Base-by-base conservation (phyloP, 495 filamentous ascomycete species). In the Penicillium goetzii region DNA sequence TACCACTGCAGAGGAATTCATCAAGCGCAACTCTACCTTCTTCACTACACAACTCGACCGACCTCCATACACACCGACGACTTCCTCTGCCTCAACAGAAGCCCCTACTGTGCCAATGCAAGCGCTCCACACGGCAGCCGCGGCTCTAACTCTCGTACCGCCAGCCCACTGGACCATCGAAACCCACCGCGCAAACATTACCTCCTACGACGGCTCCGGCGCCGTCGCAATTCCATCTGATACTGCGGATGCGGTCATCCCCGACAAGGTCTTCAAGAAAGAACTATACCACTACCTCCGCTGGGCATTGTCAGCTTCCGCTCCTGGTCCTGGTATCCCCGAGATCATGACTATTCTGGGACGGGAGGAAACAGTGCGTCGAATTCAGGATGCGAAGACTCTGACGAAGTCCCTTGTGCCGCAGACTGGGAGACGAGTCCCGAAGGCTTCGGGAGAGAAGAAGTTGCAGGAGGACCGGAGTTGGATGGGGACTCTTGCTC, bases 281-380 rank as follows among this genome's bases (percentile, higher is more conserved):
- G 72, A 74, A 50, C 65, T 80, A 7, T 83, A 87, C 66, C 76
- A 81, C 45, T 84, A 89, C 62, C 74, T 93, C 58, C 84, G 92
- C 52, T 90, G 91, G 86, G 87, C 87, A 1, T 54, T 94, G 33
- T 71, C 80, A 0, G 89, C 77, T 19, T 84, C 82, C 10, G 75
- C 76, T 11, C 75, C 83, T 4, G 92, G 92, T 0, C 88, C 89
- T 14, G 69, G 78, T 2, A 75, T 90, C 23, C 78, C 82, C 0
- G 74, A 82, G 32, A 85, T 80, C 17, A 86, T 96, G 84, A 72
- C 55, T 17, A 76, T 90, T 1, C 70, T 96, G 11, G 91, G 92
- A 0, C 83, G 78, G 62, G 80, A 82, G 7, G 85, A 89, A 73
- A 80, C 82, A 1, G 40, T 90, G 28, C 69, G 68, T 38, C 78